These are phyloP conservation scores for Fusarium incarnatum DNA, from an alignment of 2,329 filamentous ascomycete species.

Conservation along the genomic window DNA sequence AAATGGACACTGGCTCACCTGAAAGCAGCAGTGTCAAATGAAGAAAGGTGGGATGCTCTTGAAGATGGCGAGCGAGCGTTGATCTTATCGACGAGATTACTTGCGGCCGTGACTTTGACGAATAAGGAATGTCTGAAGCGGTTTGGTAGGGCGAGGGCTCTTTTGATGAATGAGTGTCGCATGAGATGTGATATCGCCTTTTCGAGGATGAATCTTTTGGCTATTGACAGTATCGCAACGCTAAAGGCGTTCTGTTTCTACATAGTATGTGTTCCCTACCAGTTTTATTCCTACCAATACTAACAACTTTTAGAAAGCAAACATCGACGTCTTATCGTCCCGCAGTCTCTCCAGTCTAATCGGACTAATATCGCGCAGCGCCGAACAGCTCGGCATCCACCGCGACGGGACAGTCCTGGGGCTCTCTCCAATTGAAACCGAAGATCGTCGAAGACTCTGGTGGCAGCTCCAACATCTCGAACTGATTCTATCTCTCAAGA, in stretches of 20 bases:
- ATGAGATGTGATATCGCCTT: constrained; percentile 19
- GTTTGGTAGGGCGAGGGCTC: not conserved
- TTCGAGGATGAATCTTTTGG: constrained; percentile 1
- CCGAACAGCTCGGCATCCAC: constrained; percentile 24
- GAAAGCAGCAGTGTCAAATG: not conserved
- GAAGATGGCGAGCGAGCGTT: not conserved
- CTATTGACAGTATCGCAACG: not conserved
- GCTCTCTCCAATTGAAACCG: constrained; percentile 6
- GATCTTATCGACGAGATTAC: constrained; percentile 10
- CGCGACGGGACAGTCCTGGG: constrained; percentile 22
- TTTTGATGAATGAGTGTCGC: not conserved
- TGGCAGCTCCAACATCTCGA: constrained; percentile 28
- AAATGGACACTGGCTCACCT: constrained; percentile 6
- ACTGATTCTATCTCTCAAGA: not conserved
- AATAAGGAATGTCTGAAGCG: not conserved
- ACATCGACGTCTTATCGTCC: not conserved
- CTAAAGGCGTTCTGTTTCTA: constrained; percentile 21
- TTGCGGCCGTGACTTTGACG: constrained; percentile 4
- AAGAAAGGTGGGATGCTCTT: constrained; percentile 2
- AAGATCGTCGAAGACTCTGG: constrained; percentile 25
- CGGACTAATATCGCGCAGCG: constrained; percentile 8
- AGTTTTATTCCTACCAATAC: accelerated
- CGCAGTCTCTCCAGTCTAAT: constrained; percentile 17
- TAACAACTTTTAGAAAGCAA: constrained; percentile 8
- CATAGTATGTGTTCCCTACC: not conserved